Percentiles rank a stretch among this genome's conserved stretches.
These are phyloP conservation scores for Trichoderma endophyticum DNA, from an alignment of 2,329 filamentous ascomycete genomes.

Conservation along the genomic window DNA sequence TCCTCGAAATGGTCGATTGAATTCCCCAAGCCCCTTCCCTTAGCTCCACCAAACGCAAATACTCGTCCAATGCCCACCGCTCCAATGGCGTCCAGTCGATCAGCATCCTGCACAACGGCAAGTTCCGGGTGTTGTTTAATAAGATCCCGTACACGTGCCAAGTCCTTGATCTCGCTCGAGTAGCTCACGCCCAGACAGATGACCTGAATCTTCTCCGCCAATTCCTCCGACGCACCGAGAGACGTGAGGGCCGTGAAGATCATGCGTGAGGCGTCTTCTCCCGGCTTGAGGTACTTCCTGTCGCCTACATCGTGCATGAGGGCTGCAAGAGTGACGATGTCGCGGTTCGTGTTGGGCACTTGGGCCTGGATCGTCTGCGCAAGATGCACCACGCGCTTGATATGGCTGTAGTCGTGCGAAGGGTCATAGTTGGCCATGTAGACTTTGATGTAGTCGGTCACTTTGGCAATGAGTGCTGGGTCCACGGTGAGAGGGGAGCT, in stretches of 20 bases:
- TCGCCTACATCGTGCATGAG: slow-evolving; percentile 88
- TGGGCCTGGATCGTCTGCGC: slow-evolving; percentile 61
- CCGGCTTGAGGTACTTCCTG: slow-evolving; percentile 68
- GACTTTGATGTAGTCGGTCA: slow-evolving; percentile 61
- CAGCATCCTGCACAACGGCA: slow-evolving; percentile 86
- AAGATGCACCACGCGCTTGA: slow-evolving; percentile 73
- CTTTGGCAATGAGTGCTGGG: slow-evolving; percentile 50
- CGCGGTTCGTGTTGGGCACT: slow-evolving; percentile 40
- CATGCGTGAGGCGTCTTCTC: slow-evolving; percentile 54
- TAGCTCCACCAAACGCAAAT: slow-evolving; percentile 64
- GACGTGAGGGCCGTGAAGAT: slow-evolving; percentile 54
- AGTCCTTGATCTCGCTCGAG: slow-evolving; percentile 67
- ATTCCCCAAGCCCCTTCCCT: slow-evolving; percentile 55
- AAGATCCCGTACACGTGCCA: slow-evolving; percentile 56
- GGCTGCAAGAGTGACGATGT: slow-evolving; percentile 64
- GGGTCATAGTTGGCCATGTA: slow-evolving; percentile 79
- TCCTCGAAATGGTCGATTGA: slow-evolving; percentile 73
- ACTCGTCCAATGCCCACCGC: slow-evolving; percentile 76
- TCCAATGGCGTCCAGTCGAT: slow-evolving; percentile 86
- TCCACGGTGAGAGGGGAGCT: slow-evolving; percentile 27
- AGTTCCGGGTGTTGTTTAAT: slow-evolving; percentile 58
- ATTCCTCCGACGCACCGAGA: slow-evolving; percentile 51
- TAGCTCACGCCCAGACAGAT: slow-evolving; percentile 78
- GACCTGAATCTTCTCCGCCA: slow-evolving; percentile 66
- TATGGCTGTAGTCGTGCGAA: slow-evolving; percentile 85